These are phyloP conservation scores for Gaertneriomyces sp. DNA, from an alignment of 192 early-diverging fungal species.

Conservation along the genomic window DNA sequence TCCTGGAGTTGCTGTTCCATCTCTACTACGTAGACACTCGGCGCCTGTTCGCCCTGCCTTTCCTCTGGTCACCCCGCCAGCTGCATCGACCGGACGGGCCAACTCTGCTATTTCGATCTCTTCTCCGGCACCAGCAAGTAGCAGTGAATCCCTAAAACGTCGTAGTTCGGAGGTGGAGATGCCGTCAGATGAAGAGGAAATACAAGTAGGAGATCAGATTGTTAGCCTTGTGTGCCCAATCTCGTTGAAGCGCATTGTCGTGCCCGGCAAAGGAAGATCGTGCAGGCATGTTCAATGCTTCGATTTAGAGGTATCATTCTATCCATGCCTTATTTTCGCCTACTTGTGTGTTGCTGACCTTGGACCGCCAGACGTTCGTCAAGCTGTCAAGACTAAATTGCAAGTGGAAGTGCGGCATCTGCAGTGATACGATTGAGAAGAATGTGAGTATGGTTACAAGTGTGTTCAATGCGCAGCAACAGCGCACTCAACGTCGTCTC, in stretches of 20 bases:
- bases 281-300: conserved; percentile 30
- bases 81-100: conserved; percentile 5
- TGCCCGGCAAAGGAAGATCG: conserved; percentile 23
- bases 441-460: neutral
- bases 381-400: conserved; percentile 14
- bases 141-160: too few species aligned
- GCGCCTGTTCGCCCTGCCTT: conserved; percentile 16
- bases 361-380: conserved; percentile 9
- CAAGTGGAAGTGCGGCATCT: conserved; percentile 29
- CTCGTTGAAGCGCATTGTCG: conserved; percentile 4
- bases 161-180: too few species aligned
- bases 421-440: conserved; percentile 20
- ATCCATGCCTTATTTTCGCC: neutral
- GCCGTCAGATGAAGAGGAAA: neutral
- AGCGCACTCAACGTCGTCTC: neutral
- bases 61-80: conserved; percentile 9
- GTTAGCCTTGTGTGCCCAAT: conserved; percentile 24
- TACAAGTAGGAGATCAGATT: conserved; percentile 30
- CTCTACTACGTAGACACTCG: conserved; percentile 21
- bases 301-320: conserved; percentile 20
- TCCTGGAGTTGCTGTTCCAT: conserved; percentile 3
- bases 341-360: neutral
- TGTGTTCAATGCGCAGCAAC: too few species aligned
- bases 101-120: conserved; percentile 17
- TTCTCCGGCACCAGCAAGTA: conserved; percentile 7